Conservation (phyloP, 495 filamentous ascomycete genomes). For the Aspergillus diversus region DNA sequence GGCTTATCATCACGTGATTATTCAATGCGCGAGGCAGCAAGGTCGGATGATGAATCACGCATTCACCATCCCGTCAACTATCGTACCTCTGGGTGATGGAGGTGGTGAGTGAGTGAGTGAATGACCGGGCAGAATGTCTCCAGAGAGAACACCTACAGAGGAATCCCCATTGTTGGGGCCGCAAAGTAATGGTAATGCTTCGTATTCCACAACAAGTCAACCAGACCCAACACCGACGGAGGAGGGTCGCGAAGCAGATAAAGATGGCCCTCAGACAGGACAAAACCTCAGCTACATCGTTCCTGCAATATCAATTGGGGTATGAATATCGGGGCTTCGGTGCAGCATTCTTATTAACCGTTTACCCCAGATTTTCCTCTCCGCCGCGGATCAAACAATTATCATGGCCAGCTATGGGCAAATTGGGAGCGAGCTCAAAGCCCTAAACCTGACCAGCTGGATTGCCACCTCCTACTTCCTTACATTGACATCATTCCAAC, state of each 20-base stretch:
- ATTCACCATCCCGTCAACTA: neutral
- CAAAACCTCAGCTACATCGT: conserved; percentile 50
- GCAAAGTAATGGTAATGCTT: conserved; percentile 30
- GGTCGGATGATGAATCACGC: neutral
- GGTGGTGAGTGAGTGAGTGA: conserved; percentile 1
- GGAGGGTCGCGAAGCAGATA: conserved; percentile 26
- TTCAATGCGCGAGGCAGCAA: conserved; percentile 1
- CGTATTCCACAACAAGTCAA: conserved; percentile 24
- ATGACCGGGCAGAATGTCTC: conserved; percentile 28
- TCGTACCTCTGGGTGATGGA: conserved; percentile 14
- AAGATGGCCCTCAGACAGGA: conserved; percentile 37
- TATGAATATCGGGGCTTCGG: conserved; percentile 28
- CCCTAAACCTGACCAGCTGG: conserved; percentile 81
- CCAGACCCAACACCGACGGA: conserved; percentile 16
- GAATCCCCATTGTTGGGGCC: conserved; percentile 47
- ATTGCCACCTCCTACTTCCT: conserved; percentile 80
- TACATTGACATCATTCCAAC: conserved; percentile 78
- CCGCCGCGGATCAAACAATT: conserved; percentile 80
- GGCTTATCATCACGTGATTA: conserved; percentile 29
- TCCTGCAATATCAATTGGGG: conserved; percentile 56
- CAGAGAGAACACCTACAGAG: conserved; percentile 37
- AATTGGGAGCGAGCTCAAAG: conserved; percentile 80
- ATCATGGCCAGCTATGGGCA: conserved; percentile 78
- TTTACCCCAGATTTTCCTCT: conserved; percentile 61
- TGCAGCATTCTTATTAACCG: conserved; percentile 5